A percentile compares a stretch with the other conserved stretches of the same genome.
phyloP scores from a whole-genome alignment of 2,329 filamentous ascomycete species.

The Aspergillus jensenii region DNA sequence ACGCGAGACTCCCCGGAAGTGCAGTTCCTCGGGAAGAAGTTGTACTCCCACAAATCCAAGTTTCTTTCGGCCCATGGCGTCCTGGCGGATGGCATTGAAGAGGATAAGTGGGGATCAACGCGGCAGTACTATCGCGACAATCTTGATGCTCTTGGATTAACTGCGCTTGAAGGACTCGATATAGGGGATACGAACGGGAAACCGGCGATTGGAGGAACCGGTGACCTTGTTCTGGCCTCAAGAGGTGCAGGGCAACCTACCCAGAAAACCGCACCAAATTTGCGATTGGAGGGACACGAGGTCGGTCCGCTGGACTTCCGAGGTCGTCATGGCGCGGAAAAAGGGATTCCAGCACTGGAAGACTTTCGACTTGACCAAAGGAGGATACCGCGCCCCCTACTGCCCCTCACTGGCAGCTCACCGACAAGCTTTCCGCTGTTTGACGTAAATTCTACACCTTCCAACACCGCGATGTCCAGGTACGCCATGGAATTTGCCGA shows the following conservation, averaged over 20 bases:
- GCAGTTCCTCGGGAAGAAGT: constrained; percentile 40
- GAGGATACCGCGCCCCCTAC: constrained; percentile 22
- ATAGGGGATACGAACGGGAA: constrained; percentile 21
- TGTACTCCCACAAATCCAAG: constrained; percentile 44
- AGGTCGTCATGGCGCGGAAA: constrained; percentile 16
- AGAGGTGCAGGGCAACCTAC: constrained; percentile 19
- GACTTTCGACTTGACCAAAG: constrained; percentile 25
- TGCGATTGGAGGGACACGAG: constrained; percentile 9
- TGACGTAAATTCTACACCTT: constrained; percentile 21
- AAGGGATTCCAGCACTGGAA: constrained; percentile 21
- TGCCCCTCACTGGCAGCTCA: constrained; percentile 29
- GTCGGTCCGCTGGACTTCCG: constrained; percentile 18
- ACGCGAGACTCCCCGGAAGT: constrained; percentile 44
- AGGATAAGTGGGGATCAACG: constrained; percentile 35
- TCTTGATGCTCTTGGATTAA: constrained; percentile 41
- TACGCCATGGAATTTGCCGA: constrained; percentile 55
- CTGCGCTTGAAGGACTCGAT: constrained; percentile 37
- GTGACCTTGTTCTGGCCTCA: constrained; percentile 23
- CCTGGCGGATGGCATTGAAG: constrained; percentile 39
- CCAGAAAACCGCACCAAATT: constrained; percentile 12
- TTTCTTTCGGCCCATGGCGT: constrained; percentile 44
- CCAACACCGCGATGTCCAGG: constrained; percentile 36
- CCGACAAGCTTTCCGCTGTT: constrained; percentile 35
- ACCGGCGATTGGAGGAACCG: constrained; percentile 21
- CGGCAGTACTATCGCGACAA: constrained; percentile 45